These are phyloP conservation scores for Cyberlindnera japonica DNA, from an alignment of 805 yeast genomes.

Conservation along the genomic window DNA sequence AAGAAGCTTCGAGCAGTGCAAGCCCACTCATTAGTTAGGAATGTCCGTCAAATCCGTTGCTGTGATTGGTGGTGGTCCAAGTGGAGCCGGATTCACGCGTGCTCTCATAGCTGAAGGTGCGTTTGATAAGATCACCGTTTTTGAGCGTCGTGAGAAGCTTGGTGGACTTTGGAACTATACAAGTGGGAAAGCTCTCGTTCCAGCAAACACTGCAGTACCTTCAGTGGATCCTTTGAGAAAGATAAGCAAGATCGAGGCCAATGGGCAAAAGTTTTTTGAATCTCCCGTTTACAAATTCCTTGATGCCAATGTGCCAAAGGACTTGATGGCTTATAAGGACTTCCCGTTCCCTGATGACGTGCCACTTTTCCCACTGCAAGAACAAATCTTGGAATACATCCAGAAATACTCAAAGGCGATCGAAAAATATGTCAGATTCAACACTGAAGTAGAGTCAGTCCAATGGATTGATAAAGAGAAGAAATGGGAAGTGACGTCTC, in stretches of 20 bases:
- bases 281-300: constrained; percentile 60
- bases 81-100: constrained; percentile 63
- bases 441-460: constrained; percentile 45
- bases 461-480: constrained; percentile 17
- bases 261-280: constrained; percentile 37
- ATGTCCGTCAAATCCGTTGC: constrained; percentile 39
- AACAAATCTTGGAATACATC: constrained; percentile 60
- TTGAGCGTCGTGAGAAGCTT: constrained; percentile 52
- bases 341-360: constrained; percentile 44
- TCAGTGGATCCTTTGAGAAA: constrained; percentile 26
- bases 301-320: constrained; percentile 66
- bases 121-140: constrained; percentile 48
- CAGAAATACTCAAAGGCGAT: constrained; percentile 48
- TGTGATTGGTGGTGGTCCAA: constrained; percentile 76
- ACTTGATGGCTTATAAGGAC: constrained; percentile 62
- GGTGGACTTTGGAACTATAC: constrained; percentile 80
- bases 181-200: constrained; percentile 12
- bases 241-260: constrained; percentile 17
- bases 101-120: constrained; percentile 52
- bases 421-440: constrained; percentile 38
- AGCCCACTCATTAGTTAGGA: too few species aligned
- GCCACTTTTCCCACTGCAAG: constrained; percentile 55
- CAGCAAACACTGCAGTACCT: constrained; percentile 26
- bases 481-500: constrained; percentile 44
- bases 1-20: too few species aligned